Evolutionary conservation across 177 flowering plant genomes (phyloP).

Genomic region (Tripterygium wilfordii): DNA sequence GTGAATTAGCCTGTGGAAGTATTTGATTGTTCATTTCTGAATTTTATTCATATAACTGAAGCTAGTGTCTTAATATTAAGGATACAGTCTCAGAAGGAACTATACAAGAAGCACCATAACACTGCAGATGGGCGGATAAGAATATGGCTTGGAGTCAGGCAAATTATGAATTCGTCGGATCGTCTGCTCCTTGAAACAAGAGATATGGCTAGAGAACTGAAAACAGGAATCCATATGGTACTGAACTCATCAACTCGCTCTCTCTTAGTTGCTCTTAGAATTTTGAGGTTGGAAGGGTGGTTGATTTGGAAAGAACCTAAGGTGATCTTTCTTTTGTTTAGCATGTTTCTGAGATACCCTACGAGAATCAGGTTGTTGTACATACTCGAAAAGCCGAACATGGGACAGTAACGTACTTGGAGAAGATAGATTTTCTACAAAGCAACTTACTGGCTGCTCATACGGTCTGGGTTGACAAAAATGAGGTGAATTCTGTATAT

Average conservation of each 20-base stretch:
- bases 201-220: conserved; percentile 58
- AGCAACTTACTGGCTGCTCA: conserved; percentile 79
- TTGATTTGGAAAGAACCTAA: neutral
- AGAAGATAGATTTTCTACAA: conserved; percentile 60
- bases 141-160: conserved; percentile 86
- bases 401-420: conserved; percentile 85
- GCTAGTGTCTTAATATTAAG: conserved; percentile 12
- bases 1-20: no score
- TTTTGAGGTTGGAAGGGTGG: neutral
- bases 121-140: conserved; percentile 85
- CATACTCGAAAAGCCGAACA: conserved; percentile 53
- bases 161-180: conserved; percentile 88
- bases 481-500: conserved; percentile 45
- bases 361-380: conserved; percentile 63
- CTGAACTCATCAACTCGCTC: conserved; percentile 5
- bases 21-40: no score
- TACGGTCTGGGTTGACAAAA: conserved; percentile 66
- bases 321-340: conserved; percentile 18
- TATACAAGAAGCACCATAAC: conserved; percentile 59
- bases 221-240: conserved; percentile 91
- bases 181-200: conserved; percentile 60
- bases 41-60: neutral
- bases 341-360: conserved; percentile 93
- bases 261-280: neutral
- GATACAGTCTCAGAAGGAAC: conserved; percentile 71